phyloP scores from a whole-genome alignment of 371 early-diverging fungal species.

The Blyttiomyces sp. region DNA sequence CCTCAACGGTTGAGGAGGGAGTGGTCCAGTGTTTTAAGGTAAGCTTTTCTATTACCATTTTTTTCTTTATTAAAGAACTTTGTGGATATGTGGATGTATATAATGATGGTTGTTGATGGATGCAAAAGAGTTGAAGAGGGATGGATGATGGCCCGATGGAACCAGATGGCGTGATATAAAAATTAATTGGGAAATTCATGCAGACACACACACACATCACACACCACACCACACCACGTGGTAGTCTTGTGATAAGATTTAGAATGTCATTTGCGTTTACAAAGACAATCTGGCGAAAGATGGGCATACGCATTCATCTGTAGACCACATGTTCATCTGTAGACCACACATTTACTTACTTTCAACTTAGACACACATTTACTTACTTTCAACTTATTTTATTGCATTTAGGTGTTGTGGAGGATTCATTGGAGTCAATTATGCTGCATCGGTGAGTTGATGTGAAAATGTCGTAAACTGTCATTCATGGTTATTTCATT shows the following conservation, averaged over 20 bases:
- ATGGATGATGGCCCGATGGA: no score
- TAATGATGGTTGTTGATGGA: no score
- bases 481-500: background rate
- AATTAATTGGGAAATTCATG: no score
- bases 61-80: no score
- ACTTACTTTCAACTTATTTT: slow-evolving; percentile 10
- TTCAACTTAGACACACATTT: background rate
- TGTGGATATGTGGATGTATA: no score
- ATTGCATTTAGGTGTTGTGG: slow-evolving; percentile 45
- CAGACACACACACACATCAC: background rate
- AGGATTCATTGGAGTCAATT: slow-evolving; percentile 57
- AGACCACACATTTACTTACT: background rate
- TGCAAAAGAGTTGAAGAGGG: no score
- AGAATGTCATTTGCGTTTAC: no score
- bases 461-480: background rate
- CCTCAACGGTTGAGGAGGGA: slow-evolving; percentile 35
- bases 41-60: background rate
- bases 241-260: no score
- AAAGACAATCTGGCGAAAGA: background rate
- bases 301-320: background rate
- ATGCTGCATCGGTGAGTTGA: slow-evolving; percentile 44
- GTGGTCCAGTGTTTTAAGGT: slow-evolving; percentile 55
- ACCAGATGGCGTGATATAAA: no score
- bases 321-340: background rate
- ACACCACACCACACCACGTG: background rate